Conservation (phyloP, 2,329 filamentous ascomycete genomes). For the Paramyrothecium roridum region DNA sequence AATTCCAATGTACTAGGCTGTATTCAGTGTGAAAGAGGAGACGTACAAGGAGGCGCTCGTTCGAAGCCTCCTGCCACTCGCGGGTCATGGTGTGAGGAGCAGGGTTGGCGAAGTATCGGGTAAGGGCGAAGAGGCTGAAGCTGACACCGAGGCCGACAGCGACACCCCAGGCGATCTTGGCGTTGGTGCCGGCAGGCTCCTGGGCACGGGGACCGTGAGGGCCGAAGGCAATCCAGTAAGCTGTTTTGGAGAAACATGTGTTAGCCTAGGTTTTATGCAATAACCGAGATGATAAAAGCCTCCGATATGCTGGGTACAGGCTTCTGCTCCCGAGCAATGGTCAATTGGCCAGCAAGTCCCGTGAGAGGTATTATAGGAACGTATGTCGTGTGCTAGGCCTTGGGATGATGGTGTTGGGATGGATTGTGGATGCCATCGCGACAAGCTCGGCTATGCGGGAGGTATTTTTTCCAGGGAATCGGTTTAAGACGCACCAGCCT, state of each 20-base stretch:
- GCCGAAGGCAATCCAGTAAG: conserved; percentile 98
- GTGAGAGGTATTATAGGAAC: too few species aligned
- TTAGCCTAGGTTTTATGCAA: conserved; percentile 9
- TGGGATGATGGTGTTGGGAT: background rate
- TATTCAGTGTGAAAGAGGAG: background rate
- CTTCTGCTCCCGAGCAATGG: too few species aligned
- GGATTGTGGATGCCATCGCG: conserved; percentile 1
- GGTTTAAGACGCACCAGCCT: conserved; percentile 74
- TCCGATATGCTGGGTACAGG: too few species aligned
- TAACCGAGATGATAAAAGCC: background rate
- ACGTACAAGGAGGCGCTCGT: conserved; percentile 86
- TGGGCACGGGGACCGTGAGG: conserved; percentile 88
- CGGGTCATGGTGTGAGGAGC: conserved; percentile 86
- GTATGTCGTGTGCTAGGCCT: background rate
- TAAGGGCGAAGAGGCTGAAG: conserved; percentile 66
- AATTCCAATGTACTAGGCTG: background rate
- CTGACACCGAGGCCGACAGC: conserved; percentile 64
- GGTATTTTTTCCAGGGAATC: conserved; percentile 27
- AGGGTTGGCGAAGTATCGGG: conserved; percentile 70
- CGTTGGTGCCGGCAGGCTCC: conserved; percentile 78
- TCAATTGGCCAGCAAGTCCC: too few species aligned
- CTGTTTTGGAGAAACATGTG: conserved; percentile 43
- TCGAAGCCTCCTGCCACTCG: conserved; percentile 94
- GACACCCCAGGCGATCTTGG: conserved; percentile 75
- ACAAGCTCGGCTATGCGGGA: conserved; percentile 23